Conservation (phyloP, 176 grass and related monocot species). For the Alloteropsis semialata region DNA sequence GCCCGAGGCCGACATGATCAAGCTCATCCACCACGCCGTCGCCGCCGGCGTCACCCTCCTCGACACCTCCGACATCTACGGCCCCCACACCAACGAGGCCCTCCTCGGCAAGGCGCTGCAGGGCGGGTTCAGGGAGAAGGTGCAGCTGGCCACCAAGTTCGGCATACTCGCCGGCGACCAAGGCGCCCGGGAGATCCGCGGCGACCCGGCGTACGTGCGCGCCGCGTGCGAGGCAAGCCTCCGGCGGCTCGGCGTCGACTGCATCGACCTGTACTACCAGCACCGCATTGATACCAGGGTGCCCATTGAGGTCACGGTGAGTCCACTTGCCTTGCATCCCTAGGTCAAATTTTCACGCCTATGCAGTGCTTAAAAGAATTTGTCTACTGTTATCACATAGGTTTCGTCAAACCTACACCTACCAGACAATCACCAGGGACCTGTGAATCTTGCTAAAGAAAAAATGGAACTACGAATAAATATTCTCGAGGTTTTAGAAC, state of each 20-base stretch:
- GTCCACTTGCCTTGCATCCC: not conserved
- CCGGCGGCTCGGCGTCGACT: slow-evolving; percentile 32
- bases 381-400: no score
- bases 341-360: no score
- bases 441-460: no score
- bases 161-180: slow-evolving; percentile 34
- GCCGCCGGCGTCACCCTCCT: not conserved
- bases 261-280: slow-evolving; percentile 57
- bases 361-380: no score
- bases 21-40: not conserved
- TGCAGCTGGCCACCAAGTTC: not conserved
- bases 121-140: no score
- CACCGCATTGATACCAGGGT: slow-evolving; percentile 43
- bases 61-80: not conserved
- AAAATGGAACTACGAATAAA: no score
- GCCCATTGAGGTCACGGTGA: slow-evolving; percentile 53
- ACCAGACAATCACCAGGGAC: no score
- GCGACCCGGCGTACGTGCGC: slow-evolving; percentile 36
- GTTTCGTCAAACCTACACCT: no score
- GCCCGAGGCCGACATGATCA: not conserved
- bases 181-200: slow-evolving; percentile 16
- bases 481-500: no score
- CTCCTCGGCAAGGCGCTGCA: no score
- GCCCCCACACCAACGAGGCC: no score
- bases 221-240: slow-evolving; percentile 20